Percentiles rank a stretch among this genome's conserved stretches.
phyloP scores from a whole-genome alignment of 1,284 basidiomycete species.

The Trichosporon sp. region DNA sequence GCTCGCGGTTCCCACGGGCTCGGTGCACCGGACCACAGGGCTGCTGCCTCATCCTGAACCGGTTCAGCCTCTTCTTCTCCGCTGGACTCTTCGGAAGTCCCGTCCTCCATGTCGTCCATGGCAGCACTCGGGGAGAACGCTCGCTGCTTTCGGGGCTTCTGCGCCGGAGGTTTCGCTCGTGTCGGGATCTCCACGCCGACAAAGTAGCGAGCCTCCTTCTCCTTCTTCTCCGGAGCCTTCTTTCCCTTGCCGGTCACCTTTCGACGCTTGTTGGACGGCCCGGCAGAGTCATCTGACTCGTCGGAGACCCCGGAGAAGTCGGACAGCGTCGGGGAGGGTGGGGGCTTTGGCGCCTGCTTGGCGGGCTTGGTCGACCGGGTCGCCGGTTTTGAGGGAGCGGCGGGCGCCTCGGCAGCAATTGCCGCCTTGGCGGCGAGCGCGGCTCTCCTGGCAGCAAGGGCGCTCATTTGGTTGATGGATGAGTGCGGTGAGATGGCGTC shows the following conservation, averaged over 20 bases:
- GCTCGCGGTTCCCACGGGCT: constrained; percentile 14
- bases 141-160: constrained; percentile 1
- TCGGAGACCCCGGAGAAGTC: constrained; percentile 6
- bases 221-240: constrained; percentile 5
- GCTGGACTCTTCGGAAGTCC: background rate
- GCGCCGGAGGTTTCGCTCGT: background rate
- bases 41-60: constrained; percentile 22
- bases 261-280: constrained; percentile 14
- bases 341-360: constrained; percentile 3
- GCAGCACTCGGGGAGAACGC: constrained; percentile 38
- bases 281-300: constrained; percentile 8
- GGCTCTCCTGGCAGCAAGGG: constrained; percentile 31
- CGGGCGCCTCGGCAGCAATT: background rate
- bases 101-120: constrained; percentile 11
- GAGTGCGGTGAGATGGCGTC: background rate
- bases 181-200: background rate
- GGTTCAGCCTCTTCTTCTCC: constrained; percentile 13
- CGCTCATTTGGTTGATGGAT: constrained; percentile 23
- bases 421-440: constrained; percentile 17
- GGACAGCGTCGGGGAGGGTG: constrained; percentile 8
- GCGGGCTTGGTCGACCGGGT: background rate
- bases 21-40: constrained; percentile 23
- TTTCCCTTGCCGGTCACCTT: constrained; percentile 9
- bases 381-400: background rate
- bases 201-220: constrained; percentile 8